Conservation (phyloP, 2,329 filamentous ascomycete species). For the Colletotrichum sp. region DNA sequence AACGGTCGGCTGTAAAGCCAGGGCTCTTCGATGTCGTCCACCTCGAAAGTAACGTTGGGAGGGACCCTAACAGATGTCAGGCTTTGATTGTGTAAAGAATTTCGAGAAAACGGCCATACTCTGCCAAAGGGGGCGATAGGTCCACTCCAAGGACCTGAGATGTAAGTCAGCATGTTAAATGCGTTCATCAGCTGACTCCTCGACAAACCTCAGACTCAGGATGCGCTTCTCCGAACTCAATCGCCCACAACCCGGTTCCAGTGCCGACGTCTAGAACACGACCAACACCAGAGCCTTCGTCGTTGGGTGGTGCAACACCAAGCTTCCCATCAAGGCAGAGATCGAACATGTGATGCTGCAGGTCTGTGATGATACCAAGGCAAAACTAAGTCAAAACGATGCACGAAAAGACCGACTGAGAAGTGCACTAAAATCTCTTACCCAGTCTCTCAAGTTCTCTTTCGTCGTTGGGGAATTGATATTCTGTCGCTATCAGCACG, state of each 20-base stretch:
- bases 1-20: constrained; percentile 36
- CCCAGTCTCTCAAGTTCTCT: background rate
- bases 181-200: background rate
- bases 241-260: background rate
- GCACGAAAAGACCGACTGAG: too few species aligned
- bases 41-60: constrained; percentile 47
- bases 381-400: too few species aligned
- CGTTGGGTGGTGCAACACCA: background rate
- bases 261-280: background rate
- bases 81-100: too few species aligned
- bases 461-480: background rate
- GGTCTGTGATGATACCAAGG: background rate
- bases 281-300: background rate
- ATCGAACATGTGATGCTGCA: background rate
- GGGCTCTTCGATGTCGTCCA: constrained; percentile 37
- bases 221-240: background rate
- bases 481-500: background rate
- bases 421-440: background rate
- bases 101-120: background rate
- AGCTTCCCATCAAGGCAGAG: background rate
- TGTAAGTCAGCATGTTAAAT: fast-evolving
- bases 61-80: constrained; percentile 30
- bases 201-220: background rate
- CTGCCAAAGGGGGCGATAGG: background rate
- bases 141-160: background rate